Base-by-base conservation (phyloP, 495 filamentous ascomycete genomes). In the Penicillium silybi region DNA sequence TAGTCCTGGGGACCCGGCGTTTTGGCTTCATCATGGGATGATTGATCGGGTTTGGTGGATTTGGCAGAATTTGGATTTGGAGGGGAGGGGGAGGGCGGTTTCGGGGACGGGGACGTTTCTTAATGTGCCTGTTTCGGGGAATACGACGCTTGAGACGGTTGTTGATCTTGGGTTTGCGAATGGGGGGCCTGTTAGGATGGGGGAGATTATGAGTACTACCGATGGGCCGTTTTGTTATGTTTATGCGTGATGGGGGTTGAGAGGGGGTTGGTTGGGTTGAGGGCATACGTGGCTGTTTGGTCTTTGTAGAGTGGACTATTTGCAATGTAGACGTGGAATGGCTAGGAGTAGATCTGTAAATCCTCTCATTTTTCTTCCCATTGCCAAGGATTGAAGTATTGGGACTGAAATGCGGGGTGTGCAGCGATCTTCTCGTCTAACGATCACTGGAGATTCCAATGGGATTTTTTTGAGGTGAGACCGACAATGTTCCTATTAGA, bases 31-130 rank as follows among this genome's bases (percentile, higher is more conserved):
- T 63, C 86, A 90, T 62, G 80, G 75, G 4, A 80, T 82, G 73
- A 78, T 91, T 48, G 87, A 90, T 65, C 79, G 81, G 34, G 60
- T 82, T 4, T 89, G 78, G 72, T 85, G 82, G 79, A 82, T 83
- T 22, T 89, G 87, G 86, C 85, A 89, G 69, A 79, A 73, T 43
- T 58, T 79, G 46, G 77, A 88, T 55, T 62, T 70, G 18, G 44
- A 56, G 46, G 67, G 70, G 18, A 69, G 83, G 5, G 61, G 57
- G 46, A 64, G 72, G 53, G 70, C 65, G 20, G 71, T 81, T 52
- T 69, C 65, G 19, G 82, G 81, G 0, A 86, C 78, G 22, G 70
- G 71, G 15, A 86, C 83, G 1, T 73, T 85, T 55, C 62, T 76
- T 56, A 85, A 87, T 58, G 27, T 55, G 6, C 79, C 79, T 10